phyloP scores from a whole-genome alignment of 345 rosid species.

The Erysimum cheiranthoides region DNA sequence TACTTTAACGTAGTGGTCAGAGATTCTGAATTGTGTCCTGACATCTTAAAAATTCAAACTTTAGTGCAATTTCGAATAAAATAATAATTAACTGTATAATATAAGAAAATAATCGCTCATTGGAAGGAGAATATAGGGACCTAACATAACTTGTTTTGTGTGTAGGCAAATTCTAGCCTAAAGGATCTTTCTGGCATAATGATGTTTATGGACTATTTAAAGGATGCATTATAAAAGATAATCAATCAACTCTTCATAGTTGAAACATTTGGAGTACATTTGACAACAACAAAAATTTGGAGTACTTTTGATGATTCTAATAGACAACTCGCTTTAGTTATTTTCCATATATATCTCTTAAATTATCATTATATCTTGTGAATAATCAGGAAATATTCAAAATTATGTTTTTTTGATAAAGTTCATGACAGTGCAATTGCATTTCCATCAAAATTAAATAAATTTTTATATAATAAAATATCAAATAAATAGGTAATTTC shows the following conservation, averaged over 20 bases:
- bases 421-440: constrained; percentile 10
- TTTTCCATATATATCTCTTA: not conserved
- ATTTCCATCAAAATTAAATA: constrained; percentile 3
- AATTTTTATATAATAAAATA: not conserved
- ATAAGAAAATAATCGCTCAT: not conserved
- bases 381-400: constrained; percentile 14
- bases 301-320: not conserved
- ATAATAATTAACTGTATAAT: not conserved
- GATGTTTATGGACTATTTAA: constrained; percentile 14
- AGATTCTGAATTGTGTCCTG: constrained; percentile 23
- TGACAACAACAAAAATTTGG: not conserved
- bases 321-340: constrained; percentile 14
- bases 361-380: not conserved
- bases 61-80: constrained; percentile 11
- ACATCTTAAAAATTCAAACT: constrained; percentile 24
- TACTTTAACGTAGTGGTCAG: constrained; percentile 15
- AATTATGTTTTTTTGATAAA: not conserved
- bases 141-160: constrained; percentile 31
- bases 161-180: constrained; percentile 27
- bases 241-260: constrained; percentile 7
- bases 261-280: not conserved
- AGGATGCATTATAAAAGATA: constrained; percentile 1
- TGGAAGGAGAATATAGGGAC: constrained; percentile 16
- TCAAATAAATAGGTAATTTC: not conserved
- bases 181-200: constrained; percentile 17